Percentiles rank a stretch among this genome's conserved stretches.
Conservation (phyloP, 768 basidiomycete species). For the Pholiota molesta region DNA sequence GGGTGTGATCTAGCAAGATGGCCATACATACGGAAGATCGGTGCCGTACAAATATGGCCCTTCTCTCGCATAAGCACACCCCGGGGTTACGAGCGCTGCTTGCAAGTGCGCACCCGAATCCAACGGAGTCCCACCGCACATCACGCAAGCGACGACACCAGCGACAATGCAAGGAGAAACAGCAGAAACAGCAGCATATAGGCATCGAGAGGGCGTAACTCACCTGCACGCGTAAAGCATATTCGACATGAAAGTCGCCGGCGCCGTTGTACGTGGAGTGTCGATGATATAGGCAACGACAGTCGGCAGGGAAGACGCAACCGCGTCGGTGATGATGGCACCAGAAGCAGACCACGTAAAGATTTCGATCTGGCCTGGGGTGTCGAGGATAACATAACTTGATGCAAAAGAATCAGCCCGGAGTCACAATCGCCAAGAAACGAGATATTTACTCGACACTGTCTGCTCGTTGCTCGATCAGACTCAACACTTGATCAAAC, state of each 20-base stretch:
- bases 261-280: conserved; percentile 91
- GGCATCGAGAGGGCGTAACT: conserved; percentile 20
- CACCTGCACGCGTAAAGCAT: conserved; percentile 99
- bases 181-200: no score
- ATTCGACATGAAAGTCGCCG: conserved; percentile 99
- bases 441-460: conserved; percentile 72
- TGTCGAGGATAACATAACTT: conserved; percentile 94
- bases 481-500: conserved; percentile 92
- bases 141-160: no score
- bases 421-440: neutral
- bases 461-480: conserved; percentile 91
- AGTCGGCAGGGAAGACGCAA: conserved; percentile 91
- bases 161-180: neutral
- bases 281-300: conserved; percentile 98
- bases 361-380: conserved; percentile 99
- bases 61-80: no score
- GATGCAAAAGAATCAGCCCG: neutral
- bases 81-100: no score
- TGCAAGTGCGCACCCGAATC: no score
- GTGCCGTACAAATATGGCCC: no score
- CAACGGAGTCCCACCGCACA: no score
- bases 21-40: neutral
- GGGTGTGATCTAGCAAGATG: neutral
- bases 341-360: conserved; percentile 99
- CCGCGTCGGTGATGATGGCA: conserved; percentile 96